phyloP scores from a whole-genome alignment of 2,329 filamentous ascomycete species.

The Sporothrix humicola region DNA sequence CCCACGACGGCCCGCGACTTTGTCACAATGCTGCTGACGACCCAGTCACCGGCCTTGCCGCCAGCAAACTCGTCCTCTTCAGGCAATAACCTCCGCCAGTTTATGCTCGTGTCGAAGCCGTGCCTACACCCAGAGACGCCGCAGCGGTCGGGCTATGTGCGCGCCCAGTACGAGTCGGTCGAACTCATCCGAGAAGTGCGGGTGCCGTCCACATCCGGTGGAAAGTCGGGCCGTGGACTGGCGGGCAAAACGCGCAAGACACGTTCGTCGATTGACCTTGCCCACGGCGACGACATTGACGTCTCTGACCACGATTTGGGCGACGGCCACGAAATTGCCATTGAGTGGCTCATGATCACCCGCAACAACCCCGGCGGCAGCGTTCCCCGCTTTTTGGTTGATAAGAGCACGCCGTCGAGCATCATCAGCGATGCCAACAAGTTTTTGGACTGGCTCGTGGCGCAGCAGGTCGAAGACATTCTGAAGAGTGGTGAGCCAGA shows the following conservation, averaged over 20 bases:
- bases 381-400: constrained; percentile 89
- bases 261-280: constrained; percentile 53
- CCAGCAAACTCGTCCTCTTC: constrained; percentile 7
- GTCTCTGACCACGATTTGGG: constrained; percentile 44
- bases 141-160: constrained; percentile 72
- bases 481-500: constrained; percentile 21
- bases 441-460: constrained; percentile 75
- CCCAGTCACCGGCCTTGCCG: neutral
- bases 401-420: constrained; percentile 80
- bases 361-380: constrained; percentile 86
- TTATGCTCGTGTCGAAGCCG: constrained; percentile 86
- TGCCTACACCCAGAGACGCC: constrained; percentile 77
- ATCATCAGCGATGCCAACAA: constrained; percentile 81
- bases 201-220: constrained; percentile 47
- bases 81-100: constrained; percentile 67
- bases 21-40: constrained; percentile 70
- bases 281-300: constrained; percentile 42
- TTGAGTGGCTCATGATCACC: constrained; percentile 95
- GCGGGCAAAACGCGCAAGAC: constrained; percentile 45
- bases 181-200: constrained; percentile 88
- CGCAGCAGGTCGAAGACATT: constrained; percentile 34
- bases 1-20: constrained; percentile 90
- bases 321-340: constrained; percentile 48
- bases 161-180: constrained; percentile 87
- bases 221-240: constrained; percentile 33